Evolutionary conservation across 2,329 filamentous ascomycete genomes (phyloP).

Genomic region (Didymella pinodella): DNA sequence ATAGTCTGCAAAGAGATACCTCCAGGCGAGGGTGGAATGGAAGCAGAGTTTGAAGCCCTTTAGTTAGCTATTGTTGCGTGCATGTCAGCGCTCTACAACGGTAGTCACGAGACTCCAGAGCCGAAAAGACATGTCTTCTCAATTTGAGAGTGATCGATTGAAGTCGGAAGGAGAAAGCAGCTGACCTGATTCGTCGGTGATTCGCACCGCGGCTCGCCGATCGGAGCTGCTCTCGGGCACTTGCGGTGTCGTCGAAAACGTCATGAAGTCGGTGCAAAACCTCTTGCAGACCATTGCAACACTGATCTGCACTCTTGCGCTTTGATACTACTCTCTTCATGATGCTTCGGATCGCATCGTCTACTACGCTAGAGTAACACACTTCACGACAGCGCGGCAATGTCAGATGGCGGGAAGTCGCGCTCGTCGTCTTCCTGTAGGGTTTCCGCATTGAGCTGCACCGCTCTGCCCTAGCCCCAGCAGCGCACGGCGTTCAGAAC

Average conservation of each 20-base stretch:
- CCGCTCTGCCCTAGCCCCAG: slow-evolving; percentile 21
- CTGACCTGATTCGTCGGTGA: slow-evolving; percentile 7
- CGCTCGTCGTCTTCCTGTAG: slow-evolving; percentile 61
- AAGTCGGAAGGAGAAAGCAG: not conserved
- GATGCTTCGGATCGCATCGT: slow-evolving; percentile 13
- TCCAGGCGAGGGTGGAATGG: no score
- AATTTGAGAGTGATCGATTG: not conserved
- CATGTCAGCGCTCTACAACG: no score
- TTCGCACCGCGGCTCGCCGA: slow-evolving; percentile 17
- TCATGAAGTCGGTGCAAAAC: slow-evolving; percentile 16
- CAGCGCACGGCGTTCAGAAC: not conserved
- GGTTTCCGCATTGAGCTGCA: slow-evolving; percentile 8
- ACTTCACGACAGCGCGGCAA: slow-evolving; percentile 49
- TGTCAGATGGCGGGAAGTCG: slow-evolving; percentile 61
- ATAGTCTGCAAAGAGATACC: no score
- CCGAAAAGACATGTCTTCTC: not conserved
- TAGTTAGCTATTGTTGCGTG: no score
- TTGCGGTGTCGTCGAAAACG: slow-evolving; percentile 19
- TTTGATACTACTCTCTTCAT: slow-evolving; percentile 3
- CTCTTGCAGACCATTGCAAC: slow-evolving; percentile 8
- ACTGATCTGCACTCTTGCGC: not conserved
- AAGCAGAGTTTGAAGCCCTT: no score
- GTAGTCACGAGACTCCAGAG: no score
- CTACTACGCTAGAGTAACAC: slow-evolving; percentile 31
- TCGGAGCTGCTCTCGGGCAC: slow-evolving; percentile 16